Conservation (phyloP, 2,329 filamentous ascomycete genomes). For the Apiospora rasikravindrae region DNA sequence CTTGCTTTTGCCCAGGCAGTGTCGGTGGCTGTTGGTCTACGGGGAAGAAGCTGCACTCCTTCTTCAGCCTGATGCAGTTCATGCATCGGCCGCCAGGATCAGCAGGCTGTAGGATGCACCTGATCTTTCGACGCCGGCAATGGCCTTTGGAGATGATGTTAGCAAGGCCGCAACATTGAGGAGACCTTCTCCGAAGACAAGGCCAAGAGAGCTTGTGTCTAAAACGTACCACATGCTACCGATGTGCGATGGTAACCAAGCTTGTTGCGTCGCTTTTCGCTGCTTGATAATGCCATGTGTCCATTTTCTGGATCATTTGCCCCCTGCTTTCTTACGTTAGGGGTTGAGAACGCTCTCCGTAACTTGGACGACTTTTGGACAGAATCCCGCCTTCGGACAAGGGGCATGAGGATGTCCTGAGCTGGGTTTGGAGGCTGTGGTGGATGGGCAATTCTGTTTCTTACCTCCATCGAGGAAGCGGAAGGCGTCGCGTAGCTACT, state of each 20-base stretch:
- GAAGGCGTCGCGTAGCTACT: slow-evolving; percentile 36
- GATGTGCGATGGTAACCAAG: slow-evolving; percentile 94
- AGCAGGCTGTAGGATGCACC: slow-evolving; percentile 79
- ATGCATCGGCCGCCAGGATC: slow-evolving; percentile 80
- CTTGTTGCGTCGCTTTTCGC: slow-evolving; percentile 77
- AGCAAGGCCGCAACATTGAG: neutral
- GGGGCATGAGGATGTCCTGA: slow-evolving; percentile 39
- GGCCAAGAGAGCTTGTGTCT: slow-evolving; percentile 21
- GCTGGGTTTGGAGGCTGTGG: slow-evolving; percentile 34
- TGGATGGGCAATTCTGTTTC: slow-evolving; percentile 33
- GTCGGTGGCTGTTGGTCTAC: slow-evolving; percentile 73
- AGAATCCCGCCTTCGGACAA: slow-evolving; percentile 44
- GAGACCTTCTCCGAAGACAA: slow-evolving; percentile 21
- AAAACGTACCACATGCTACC: slow-evolving; percentile 87
- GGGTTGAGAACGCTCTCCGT: slow-evolving; percentile 57
- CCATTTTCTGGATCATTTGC: slow-evolving; percentile 42
- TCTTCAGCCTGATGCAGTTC: slow-evolving; percentile 93
- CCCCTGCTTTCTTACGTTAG: slow-evolving; percentile 51
- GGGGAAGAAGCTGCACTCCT: slow-evolving; percentile 90
- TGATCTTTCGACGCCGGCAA: slow-evolving; percentile 90
- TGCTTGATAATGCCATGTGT: slow-evolving; percentile 43
- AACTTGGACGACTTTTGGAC: slow-evolving; percentile 46
- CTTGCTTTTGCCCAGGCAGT: slow-evolving; percentile 50
- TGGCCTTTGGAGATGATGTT: slow-evolving; percentile 64
- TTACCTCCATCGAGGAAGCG: slow-evolving; percentile 39